Evolutionary conservation across 495 filamentous ascomycete genomes (phyloP).

Genomic region (Lasiosphaeria ovina): DNA sequence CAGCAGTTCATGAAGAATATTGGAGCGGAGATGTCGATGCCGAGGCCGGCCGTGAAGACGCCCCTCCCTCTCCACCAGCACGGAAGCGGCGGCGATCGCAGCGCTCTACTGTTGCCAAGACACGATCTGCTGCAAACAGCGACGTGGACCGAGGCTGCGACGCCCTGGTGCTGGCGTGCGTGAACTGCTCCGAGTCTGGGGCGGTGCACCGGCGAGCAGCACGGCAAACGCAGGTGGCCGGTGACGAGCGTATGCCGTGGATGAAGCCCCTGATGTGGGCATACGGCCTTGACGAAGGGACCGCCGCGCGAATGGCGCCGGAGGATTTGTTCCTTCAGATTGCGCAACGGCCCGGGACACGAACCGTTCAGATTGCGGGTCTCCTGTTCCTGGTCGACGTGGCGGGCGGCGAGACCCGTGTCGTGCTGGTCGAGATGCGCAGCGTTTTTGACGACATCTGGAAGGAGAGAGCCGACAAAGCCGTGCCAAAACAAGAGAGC

Average conservation of each 20-base stretch:
- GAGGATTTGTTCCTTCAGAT: not conserved
- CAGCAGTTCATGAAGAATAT: too few species aligned
- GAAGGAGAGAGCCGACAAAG: not conserved
- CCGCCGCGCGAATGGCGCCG: not conserved
- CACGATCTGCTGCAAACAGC: not conserved
- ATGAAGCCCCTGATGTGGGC: constrained; percentile 13
- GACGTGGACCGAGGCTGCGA: not conserved
- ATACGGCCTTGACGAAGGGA: not conserved
- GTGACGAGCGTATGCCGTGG: constrained; percentile 3
- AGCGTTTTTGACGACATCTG: constrained; percentile 6
- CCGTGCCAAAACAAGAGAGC: not conserved
- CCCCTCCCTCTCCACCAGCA: too few species aligned
- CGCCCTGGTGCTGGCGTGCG: constrained; percentile 9
- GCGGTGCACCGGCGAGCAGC: not conserved
- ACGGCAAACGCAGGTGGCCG: not conserved
- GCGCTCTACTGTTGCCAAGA: too few species aligned
- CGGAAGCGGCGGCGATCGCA: too few species aligned
- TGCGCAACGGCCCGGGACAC: not conserved
- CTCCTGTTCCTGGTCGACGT: constrained; percentile 8
- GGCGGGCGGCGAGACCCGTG: constrained; percentile 2
- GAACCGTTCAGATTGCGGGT: not conserved
- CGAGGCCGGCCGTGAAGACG: too few species aligned
- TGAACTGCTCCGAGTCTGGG: constrained; percentile 14
- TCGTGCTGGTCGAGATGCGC: constrained; percentile 11
- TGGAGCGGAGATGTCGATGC: too few species aligned